Base-by-base conservation (phyloP, 1,284 basidiomycete genomes). In the Puccinia triticina region DNA sequence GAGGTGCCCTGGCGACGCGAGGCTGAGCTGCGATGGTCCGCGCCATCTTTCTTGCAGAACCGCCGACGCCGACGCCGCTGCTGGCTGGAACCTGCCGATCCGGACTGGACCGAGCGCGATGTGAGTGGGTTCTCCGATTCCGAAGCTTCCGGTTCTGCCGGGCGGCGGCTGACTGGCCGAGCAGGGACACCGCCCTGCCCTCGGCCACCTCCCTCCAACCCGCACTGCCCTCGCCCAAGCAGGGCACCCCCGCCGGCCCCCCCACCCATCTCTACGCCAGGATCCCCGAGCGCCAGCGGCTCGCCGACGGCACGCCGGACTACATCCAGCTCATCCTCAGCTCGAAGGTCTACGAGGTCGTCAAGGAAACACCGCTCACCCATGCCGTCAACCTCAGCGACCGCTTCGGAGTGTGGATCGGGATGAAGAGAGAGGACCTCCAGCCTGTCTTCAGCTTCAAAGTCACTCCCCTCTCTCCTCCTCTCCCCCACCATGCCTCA, bases 391-490 rank as follows among this genome's bases (percentile, higher is more conserved):
- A 93, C 86, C 91, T 99, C 29, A 96, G 94, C 84, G 88, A 92
- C 83, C 91, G 93, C 84, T 89, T 98, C 0, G 97, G 97, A 1
- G 96, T 95, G 87, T 91, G 96, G 85, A 93, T 99, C 87, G 94
- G 93, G 90, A 90, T 99, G 83, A 99, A 99, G 88, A 91, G 94
- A 46, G 94, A 96, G 87, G 95, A 96, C 86, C 89, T 96, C 10
- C 97, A 99, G 83, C 94, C 98, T 84, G 97, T 99, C 23, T 99
- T 99, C 88, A 95, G 93, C 87, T 99, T 99, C 92, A 99, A 99
- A 61, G 79, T 82, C 11, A n/a, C 71, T 72, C 23, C 21, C 59
- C 29, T 43, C 57, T 40, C 43, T 77, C 26, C 18, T 64, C 40
- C 46, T 74, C 59, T 50, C n/a, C 3, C 21, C 16, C 7, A 53